Evolutionary conservation across 148 eudicot species (phyloP).

Genomic region (Oxyria digyna): DNA sequence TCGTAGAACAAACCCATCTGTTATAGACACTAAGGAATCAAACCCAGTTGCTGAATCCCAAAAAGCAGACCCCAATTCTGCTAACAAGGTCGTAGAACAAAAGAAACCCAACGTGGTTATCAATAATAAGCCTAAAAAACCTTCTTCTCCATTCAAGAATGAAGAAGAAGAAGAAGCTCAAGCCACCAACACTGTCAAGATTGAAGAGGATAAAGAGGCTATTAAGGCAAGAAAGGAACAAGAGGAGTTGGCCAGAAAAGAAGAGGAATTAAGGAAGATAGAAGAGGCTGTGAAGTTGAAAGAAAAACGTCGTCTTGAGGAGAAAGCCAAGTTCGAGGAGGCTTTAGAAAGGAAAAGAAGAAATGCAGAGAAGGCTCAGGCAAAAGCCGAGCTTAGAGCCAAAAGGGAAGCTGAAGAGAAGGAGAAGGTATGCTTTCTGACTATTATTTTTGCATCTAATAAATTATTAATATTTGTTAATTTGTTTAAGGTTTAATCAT

Average conservation of each 20-base stretch:
- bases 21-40: slow-evolving; percentile 17
- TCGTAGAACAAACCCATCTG: slow-evolving; percentile 20
- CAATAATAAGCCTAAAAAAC: slow-evolving; percentile 19
- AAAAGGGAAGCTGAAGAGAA: slow-evolving; percentile 77
- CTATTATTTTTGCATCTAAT: too few relatives aligned
- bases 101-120: slow-evolving; percentile 20
- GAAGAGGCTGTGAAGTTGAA: slow-evolving; percentile 57
- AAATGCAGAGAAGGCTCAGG: slow-evolving; percentile 60
- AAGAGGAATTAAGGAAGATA: slow-evolving; percentile 35
- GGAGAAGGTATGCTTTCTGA: slow-evolving; percentile 48
- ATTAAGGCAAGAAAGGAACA: slow-evolving; percentile 44
- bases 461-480: too few relatives aligned
- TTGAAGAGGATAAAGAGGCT: slow-evolving; percentile 28
- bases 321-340: slow-evolving; percentile 65
- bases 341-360: slow-evolving; percentile 75
- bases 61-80: slow-evolving; percentile 6
- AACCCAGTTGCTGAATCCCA: slow-evolving; percentile 1
- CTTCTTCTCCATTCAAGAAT: slow-evolving; percentile 12
- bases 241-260: slow-evolving; percentile 50
- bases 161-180: slow-evolving; percentile 16
- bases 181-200: slow-evolving; percentile 20
- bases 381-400: slow-evolving; percentile 58
- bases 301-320: slow-evolving; percentile 57
- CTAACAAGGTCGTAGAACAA: slow-evolving; percentile 24
- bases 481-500: too few relatives aligned